Conservation (phyloP, 1,284 basidiomycete genomes). For the Puccinia triticina region DNA sequence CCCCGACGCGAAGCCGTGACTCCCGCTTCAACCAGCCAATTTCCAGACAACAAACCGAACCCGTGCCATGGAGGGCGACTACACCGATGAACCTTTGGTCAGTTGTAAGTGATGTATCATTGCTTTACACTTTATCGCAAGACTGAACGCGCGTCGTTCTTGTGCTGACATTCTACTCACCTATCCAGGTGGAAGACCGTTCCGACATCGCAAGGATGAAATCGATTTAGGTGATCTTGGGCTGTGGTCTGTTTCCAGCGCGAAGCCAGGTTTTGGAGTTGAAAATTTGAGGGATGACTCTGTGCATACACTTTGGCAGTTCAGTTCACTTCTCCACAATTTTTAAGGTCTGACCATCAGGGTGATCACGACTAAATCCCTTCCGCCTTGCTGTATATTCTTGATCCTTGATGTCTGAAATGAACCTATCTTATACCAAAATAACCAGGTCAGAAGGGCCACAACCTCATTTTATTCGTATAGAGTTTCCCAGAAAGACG, state of each 20-base stretch:
- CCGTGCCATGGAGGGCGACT: neutral
- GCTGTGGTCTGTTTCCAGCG: slow-evolving; percentile 95
- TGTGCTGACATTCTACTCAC: neutral
- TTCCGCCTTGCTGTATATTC: neutral
- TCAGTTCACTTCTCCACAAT: slow-evolving; percentile 61
- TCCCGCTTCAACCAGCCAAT: too few species aligned
- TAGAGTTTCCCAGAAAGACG: slow-evolving; percentile 88
- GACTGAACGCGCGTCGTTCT: neutral
- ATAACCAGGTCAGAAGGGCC: slow-evolving; percentile 84
- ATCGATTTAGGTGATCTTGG: slow-evolving; percentile 81
- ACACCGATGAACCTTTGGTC: slow-evolving; percentile 14
- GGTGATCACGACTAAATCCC: neutral
- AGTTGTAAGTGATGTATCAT: neutral
- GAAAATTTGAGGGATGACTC: slow-evolving; percentile 87
- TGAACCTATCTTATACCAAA: neutral
- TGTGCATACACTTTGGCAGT: slow-evolving; percentile 98
- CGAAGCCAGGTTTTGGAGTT: slow-evolving; percentile 93
- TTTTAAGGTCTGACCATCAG: neutral
- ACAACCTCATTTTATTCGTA: slow-evolving; percentile 92
- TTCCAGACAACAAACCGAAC: neutral
- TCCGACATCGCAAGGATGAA: slow-evolving; percentile 44
- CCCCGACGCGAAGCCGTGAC: too few species aligned
- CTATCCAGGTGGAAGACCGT: slow-evolving; percentile 26
- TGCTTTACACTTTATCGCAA: too few species aligned
- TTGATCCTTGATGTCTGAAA: neutral